Percentiles rank a stretch among this genome's conserved stretches.
phyloP scores from a whole-genome alignment of 495 filamentous ascomycete species.

The Endocarpon pusillum region DNA sequence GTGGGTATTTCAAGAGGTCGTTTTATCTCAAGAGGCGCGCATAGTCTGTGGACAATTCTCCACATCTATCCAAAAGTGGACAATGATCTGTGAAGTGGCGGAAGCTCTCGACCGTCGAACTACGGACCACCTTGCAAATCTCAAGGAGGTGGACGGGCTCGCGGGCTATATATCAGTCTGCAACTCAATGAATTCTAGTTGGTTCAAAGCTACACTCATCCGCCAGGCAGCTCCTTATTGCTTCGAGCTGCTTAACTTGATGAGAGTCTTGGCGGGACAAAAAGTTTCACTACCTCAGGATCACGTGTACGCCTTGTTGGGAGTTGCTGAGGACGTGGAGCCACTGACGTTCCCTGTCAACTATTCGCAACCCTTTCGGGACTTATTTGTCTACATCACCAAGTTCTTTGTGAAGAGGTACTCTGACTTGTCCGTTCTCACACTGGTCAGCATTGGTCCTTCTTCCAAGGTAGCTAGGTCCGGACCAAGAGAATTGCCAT shows the following conservation, averaged over 20 bases:
- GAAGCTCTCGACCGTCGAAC: neutral
- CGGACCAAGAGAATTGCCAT: neutral
- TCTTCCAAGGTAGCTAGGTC: neutral
- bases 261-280: neutral
- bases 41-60: neutral
- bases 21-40: neutral
- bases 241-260: neutral
- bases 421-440: neutral
- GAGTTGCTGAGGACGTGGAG: neutral
- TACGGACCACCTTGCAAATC: neutral
- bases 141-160: neutral
- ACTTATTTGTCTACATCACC: neutral
- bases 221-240: too few relatives aligned
- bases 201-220: too few relatives aligned
- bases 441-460: neutral
- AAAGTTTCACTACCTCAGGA: neutral
- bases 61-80: neutral
- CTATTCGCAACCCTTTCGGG: neutral
- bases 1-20: neutral
- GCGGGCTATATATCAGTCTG: neutral
- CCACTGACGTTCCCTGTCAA: neutral
- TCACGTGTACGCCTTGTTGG: neutral
- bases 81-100: neutral
- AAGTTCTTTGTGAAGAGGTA: neutral
- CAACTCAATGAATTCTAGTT: neutral